Conservation (phyloP, 1,284 basidiomycete species). For the Rhodotorula sp. region DNA sequence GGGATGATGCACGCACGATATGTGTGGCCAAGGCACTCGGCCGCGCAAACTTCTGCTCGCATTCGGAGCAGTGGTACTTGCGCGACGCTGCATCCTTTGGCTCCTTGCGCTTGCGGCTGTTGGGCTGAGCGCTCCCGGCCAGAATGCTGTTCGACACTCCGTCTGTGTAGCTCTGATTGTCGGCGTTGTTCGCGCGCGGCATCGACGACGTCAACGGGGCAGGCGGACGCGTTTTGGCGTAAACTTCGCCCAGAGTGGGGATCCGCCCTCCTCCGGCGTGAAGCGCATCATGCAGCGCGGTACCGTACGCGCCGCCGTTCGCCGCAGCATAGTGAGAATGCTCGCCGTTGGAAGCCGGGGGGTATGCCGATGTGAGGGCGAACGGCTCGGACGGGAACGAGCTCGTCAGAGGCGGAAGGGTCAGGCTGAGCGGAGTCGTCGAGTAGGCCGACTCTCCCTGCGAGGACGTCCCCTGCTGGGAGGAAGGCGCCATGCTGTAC, state of each 20-base stretch:
- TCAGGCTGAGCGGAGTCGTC: background rate
- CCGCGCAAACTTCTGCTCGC: slow-evolving; percentile 18
- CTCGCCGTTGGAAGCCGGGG: background rate
- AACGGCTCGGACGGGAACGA: slow-evolving; percentile 1
- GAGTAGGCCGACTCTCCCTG: background rate
- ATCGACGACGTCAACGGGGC: background rate
- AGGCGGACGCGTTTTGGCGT: background rate
- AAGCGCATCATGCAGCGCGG: too few relatives aligned
- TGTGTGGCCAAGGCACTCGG: slow-evolving; percentile 20
- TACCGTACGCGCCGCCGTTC: too few relatives aligned
- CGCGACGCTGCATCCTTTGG: slow-evolving; percentile 10
- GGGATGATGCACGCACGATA: background rate
- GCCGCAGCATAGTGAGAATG: background rate
- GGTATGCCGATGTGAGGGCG: background rate
- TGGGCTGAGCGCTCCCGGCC: background rate
- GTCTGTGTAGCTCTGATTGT: background rate
- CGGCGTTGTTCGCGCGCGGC: slow-evolving; percentile 2
- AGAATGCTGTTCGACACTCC: too few relatives aligned
- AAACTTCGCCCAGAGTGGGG: background rate
- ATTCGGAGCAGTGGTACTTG: slow-evolving; percentile 18
- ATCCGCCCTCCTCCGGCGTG: too few relatives aligned
- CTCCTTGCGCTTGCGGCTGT: background rate
- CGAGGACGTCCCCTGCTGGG: background rate
- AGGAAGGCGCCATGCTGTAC: background rate
- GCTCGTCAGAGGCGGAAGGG: background rate